Evolutionary conservation across 2,329 filamentous ascomycete genomes (phyloP).

Genomic region (Dactylellina haptotyla): DNA sequence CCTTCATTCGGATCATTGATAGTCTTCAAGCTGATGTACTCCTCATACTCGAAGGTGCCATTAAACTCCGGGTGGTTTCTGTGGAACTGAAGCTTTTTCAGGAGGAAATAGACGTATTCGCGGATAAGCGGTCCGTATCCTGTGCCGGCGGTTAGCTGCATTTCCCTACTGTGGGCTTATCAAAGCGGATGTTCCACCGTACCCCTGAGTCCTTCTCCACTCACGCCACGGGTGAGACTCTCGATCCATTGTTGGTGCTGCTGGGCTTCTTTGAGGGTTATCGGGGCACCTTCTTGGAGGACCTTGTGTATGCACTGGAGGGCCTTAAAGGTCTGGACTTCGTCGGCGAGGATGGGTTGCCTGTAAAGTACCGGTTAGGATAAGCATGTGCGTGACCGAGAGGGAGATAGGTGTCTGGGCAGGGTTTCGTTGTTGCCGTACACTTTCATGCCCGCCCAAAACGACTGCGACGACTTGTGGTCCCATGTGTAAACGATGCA

Average conservation of each 20-base stretch:
- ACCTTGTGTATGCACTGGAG: constrained; percentile 98
- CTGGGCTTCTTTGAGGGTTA: constrained; percentile 87
- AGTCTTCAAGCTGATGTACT: constrained; percentile 96
- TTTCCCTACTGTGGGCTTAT: neutral
- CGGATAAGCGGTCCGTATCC: constrained; percentile 89
- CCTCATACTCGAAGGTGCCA: constrained; percentile 98
- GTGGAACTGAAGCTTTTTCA: constrained; percentile 96
- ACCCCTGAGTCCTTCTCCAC: constrained; percentile 84
- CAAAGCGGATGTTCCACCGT: constrained; percentile 53
- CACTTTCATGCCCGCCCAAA: constrained; percentile 99
- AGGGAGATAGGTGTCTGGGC: constrained; percentile 38
- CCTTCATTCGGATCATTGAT: constrained; percentile 99
- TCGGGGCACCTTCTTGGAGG: constrained; percentile 92
- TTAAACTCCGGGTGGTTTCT: constrained; percentile 98
- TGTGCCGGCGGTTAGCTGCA: constrained; percentile 56
- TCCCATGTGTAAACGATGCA: constrained; percentile 99
- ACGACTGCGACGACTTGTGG: constrained; percentile 92
- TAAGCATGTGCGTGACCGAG: neutral
- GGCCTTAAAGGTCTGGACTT: constrained; percentile 98
- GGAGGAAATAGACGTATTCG: constrained; percentile 95
- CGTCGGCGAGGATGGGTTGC: constrained; percentile 96
- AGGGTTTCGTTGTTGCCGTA: constrained; percentile 70
- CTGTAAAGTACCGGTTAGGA: constrained; percentile 65
- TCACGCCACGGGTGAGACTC: constrained; percentile 83
- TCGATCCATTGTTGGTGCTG: constrained; percentile 90